Conservation (phyloP, 441 rosid genomes). For the Bocquillonia castaneifolia region DNA sequence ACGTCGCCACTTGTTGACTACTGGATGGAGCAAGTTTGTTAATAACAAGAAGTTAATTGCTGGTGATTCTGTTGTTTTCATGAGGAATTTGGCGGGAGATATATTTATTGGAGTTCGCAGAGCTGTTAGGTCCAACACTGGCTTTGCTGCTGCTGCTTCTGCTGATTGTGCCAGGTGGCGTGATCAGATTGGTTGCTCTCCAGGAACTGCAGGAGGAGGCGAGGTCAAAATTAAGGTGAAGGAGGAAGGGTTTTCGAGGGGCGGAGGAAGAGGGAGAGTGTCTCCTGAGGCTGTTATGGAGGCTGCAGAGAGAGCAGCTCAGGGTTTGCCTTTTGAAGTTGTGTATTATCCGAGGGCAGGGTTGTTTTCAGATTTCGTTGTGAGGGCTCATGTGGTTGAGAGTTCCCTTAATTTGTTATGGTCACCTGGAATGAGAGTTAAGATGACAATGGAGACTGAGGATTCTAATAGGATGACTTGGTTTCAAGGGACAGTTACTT, state of each 20-base stretch:
- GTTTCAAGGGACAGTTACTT: constrained; percentile 61
- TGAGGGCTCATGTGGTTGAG: constrained; percentile 69
- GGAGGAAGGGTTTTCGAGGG: constrained; percentile 29
- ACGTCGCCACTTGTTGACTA: constrained; percentile 73
- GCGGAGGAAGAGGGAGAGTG: constrained; percentile 39
- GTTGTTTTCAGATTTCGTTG: constrained; percentile 62
- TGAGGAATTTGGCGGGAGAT: constrained; percentile 50
- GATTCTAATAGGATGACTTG: constrained; percentile 66
- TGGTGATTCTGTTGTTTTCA: constrained; percentile 81
- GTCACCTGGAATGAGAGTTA: constrained; percentile 67
- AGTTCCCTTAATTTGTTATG: constrained; percentile 42
- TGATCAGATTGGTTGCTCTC: constrained; percentile 23
- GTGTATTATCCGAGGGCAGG: constrained; percentile 69
- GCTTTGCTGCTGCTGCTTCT: no score
- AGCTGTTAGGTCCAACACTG: constrained; percentile 28
- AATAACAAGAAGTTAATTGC: constrained; percentile 77
- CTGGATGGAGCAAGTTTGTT: constrained; percentile 96
- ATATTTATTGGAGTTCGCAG: constrained; percentile 72
- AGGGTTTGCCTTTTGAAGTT: constrained; percentile 60
- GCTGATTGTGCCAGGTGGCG: constrained; percentile 44
- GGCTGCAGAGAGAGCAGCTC: constrained; percentile 47
- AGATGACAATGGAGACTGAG: constrained; percentile 76
- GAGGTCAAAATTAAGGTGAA: constrained; percentile 18
- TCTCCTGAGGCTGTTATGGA: constrained; percentile 45
- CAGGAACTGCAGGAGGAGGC: constrained; percentile 12